Base-by-base conservation (phyloP, 306 rosid species). In the Inga laurina region DNA sequence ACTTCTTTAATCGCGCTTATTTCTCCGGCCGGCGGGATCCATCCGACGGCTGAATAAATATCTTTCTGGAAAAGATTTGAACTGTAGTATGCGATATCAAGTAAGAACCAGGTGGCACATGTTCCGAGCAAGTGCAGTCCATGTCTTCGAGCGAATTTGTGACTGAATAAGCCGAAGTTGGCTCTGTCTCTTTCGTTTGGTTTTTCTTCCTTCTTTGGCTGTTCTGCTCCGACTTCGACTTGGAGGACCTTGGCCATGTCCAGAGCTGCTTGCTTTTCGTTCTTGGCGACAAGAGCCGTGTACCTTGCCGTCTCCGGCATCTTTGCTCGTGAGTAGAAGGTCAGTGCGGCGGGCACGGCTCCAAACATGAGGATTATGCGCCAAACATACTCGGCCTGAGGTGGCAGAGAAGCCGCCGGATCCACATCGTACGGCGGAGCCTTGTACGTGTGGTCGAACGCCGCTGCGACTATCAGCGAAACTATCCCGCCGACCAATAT, bases 31-130 rank as follows among this genome's bases (percentile, higher is more conserved):
- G 77, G 4, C 0, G 87, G 90, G 24, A 89, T 46, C 92, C 92
- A 89, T 5, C 92, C 92, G 2, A 89, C 85, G 0, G 85, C 83
- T 3, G 89, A 81, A 57, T 85, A 89, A 3, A 89, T 85, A 70
- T 87, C 90, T 30, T 89, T 89, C 52, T 89, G 89, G 78, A 88
- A 88, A 4, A 88, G 83, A n/a, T 85, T 88, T 34, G 75, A 78
- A 71, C 86, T 83, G 52, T 89, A 89, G 59, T 87, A 87, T 19
- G 92, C 90, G 11, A 89, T 82, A 54, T 89, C 92, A 2, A 89
- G 71, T 49, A 85, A 57, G 79, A 89, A 89, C 92, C 92, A 89
- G 7, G 86, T 74, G 9, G 74, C 4, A 3, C 88, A 51, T 12
- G 90, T 89, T 2, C 89, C 90, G 2, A 87, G 2, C 64, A 89